phyloP scores from a whole-genome alignment of 768 basidiomycete species.

The Podaxis mareebaensis region DNA sequence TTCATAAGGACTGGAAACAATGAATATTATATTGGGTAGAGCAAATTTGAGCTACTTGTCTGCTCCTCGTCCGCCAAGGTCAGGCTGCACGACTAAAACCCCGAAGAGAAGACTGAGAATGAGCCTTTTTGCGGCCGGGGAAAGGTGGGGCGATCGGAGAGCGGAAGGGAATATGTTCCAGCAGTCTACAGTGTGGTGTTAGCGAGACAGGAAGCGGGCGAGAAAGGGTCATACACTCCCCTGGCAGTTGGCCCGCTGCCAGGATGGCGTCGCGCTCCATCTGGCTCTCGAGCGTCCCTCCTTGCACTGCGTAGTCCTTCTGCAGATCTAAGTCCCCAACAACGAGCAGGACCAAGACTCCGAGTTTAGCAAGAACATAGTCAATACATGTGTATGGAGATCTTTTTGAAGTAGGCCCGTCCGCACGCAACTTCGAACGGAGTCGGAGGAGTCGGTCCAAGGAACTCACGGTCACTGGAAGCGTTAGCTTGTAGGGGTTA shows the following conservation, averaged over 20 bases:
- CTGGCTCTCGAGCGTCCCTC: constrained; percentile 36
- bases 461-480: constrained; percentile 17
- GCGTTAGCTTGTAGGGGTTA: too few relatives aligned
- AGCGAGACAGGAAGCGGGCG: neutral
- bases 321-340: neutral
- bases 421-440: constrained; percentile 8
- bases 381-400: neutral
- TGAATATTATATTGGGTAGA: neutral
- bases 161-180: constrained; percentile 50
- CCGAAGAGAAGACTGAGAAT: constrained; percentile 57
- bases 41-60: neutral
- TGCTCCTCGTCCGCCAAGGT: constrained; percentile 26
- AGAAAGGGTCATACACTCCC: constrained; percentile 31
- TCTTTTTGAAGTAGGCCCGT: neutral
- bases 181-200: constrained; percentile 37
- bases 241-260: constrained; percentile 70
- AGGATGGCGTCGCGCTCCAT: constrained; percentile 51
- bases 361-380: constrained; percentile 8
- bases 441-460: constrained; percentile 16
- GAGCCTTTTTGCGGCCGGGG: constrained; percentile 62
- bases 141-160: constrained; percentile 49
- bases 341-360: constrained; percentile 15
- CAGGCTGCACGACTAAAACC: constrained; percentile 51
- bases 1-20: neutral
- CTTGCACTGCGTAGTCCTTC: neutral